phyloP scores from a whole-genome alignment of 2,329 filamentous ascomycete genomes.

The Aspergillus jensenii region DNA sequence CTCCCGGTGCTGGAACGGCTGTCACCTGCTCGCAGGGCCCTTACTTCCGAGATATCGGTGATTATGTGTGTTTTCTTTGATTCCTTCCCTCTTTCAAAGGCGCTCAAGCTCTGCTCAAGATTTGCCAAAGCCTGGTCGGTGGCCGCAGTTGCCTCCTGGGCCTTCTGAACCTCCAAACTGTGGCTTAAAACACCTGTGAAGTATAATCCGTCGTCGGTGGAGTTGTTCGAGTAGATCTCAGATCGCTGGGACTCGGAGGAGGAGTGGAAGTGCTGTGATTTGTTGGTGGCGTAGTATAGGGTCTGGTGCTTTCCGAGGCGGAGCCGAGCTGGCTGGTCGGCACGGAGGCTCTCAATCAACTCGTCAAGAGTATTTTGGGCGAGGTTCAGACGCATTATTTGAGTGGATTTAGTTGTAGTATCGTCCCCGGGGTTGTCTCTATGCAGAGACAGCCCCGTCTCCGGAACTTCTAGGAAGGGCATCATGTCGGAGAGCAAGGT shows the following conservation, averaged over 20 bases:
- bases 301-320: slow-evolving; percentile 52
- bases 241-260: slow-evolving; percentile 54
- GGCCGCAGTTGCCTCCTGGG: slow-evolving; percentile 54
- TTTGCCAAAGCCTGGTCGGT: slow-evolving; percentile 60
- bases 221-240: slow-evolving; percentile 56
- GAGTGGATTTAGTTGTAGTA: slow-evolving; percentile 33
- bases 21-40: slow-evolving; percentile 37
- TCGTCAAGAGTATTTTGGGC: slow-evolving; percentile 46
- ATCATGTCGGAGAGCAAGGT: slow-evolving; percentile 25
- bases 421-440: slow-evolving; percentile 32
- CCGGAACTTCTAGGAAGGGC: slow-evolving; percentile 37
- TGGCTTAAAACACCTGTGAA: slow-evolving; percentile 60
- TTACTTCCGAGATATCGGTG: slow-evolving; percentile 37
- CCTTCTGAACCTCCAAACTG: slow-evolving; percentile 55
- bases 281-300: slow-evolving; percentile 59
- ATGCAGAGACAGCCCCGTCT: slow-evolving; percentile 41
- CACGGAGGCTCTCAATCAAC: slow-evolving; percentile 43
- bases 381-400: slow-evolving; percentile 50
- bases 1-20: slow-evolving; percentile 30
- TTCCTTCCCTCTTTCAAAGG: slow-evolving; percentile 60
- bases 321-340: slow-evolving; percentile 45
- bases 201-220: slow-evolving; percentile 47
- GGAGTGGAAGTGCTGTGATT: slow-evolving; percentile 55
- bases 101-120: slow-evolving; percentile 59
- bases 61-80: slow-evolving; percentile 54